phyloP scores from a whole-genome alignment of 805 yeast species.

The Lipomyces sp. region DNA sequence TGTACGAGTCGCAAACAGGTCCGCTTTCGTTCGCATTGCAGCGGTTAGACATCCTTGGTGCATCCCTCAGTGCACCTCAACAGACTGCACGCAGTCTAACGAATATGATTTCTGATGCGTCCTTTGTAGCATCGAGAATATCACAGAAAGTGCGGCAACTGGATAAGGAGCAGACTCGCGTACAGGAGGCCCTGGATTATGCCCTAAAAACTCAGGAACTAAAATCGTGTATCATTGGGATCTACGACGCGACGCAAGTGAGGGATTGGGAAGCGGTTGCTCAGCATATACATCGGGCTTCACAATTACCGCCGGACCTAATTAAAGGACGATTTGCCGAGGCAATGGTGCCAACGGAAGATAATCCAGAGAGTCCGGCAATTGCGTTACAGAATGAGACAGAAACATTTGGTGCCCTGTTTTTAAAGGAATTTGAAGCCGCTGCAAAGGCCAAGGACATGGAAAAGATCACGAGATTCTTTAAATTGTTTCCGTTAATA shows the following conservation, averaged over 20 bases:
- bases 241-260: conserved; percentile 68
- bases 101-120: conserved; percentile 61
- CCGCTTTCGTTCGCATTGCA: conserved; percentile 38
- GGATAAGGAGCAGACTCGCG: conserved; percentile 71
- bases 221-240: conserved; percentile 66
- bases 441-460: conserved; percentile 74
- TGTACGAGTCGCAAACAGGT: conserved; percentile 19
- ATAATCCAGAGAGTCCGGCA: conserved; percentile 78
- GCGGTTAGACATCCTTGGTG: conserved; percentile 41
- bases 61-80: conserved; percentile 45
- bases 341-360: conserved; percentile 82
- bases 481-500: conserved; percentile 85
- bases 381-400: conserved; percentile 63
- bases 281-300: conserved; percentile 55
- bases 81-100: conserved; percentile 65
- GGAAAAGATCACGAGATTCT: conserved; percentile 72
- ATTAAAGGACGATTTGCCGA: conserved; percentile 73
- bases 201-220: conserved; percentile 69
- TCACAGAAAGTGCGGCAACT: conserved; percentile 70
- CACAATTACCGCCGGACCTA: conserved; percentile 57
- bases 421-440: conserved; percentile 64
- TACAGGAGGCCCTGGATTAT: conserved; percentile 63
- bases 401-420: conserved; percentile 59
- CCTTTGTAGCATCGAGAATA: conserved; percentile 66
- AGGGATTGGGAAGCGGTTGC: conserved; percentile 82